Base-by-base conservation (phyloP, 192 early-diverging fungal genomes). In the Chytriomyces sp. region DNA sequence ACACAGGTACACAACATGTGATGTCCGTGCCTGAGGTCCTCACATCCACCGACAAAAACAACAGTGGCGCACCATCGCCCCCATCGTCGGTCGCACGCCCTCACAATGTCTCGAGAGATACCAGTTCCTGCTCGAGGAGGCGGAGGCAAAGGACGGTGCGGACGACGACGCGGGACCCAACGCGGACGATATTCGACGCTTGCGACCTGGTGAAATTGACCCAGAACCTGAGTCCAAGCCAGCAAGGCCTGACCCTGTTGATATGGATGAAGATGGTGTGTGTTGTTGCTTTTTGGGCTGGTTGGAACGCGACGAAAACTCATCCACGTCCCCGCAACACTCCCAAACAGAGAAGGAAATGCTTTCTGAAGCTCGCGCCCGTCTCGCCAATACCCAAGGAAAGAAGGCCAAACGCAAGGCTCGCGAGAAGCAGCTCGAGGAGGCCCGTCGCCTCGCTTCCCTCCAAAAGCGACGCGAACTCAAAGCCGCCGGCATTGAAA, bases 231-330 rank as follows among this genome's bases (percentile, higher is more conserved):
- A 99, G 80, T 89, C 91, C 0, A 95, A 95, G 71, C 92, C 97
- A n/a, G 97, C 97, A 0, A 84, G 96, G 10, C 97, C 97, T 2
- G 97, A 99, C 78, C 95, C 97, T 12, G 93, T 99, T 2, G 97
- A 99, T 75, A 99, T 99, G 97, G 97, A 99, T 64, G 96, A 98
- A 77, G 96, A 98, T 59, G n/a, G n/a, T n/a, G n/a, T n/a, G n/a
- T n/a, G n/a, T 80, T 77, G 79, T 32, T 17, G 6, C 34, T 55
- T 31, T 53, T 25, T 77, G 17, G 33, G 30, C 14, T n/a, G n/a
- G n/a, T n/a, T n/a, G n/a, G n/a, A n/a, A n/a, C n/a, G n/a, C n/a
- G n/a, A n/a, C n/a, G 69, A 19, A 25, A 65, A 75, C 6, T n/a
- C 22, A n/a, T n/a, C 7, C 6, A 72, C 19, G 12, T 33, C 19